Percentiles rank a stretch among this genome's conserved stretches.
Evolutionary conservation across 2,329 filamentous ascomycete species (phyloP).

Genomic region (Colletotrichum theobromicola): DNA sequence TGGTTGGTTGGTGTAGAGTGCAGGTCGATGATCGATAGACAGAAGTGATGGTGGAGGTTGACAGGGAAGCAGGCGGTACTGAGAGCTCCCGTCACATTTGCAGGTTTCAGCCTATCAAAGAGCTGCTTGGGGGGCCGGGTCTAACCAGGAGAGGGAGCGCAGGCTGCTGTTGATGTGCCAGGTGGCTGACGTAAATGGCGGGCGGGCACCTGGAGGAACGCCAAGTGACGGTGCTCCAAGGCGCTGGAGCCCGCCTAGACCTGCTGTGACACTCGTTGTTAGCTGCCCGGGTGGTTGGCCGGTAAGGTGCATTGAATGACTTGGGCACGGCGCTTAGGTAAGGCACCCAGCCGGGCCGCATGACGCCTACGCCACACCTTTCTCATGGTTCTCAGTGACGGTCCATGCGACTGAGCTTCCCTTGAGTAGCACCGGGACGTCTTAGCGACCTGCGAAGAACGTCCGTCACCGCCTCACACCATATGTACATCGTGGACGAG

Average conservation of each 20-base stretch:
- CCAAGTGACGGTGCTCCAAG: background rate
- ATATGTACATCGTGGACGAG: background rate
- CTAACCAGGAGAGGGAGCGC: constrained; percentile 12
- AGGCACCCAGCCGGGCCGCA: background rate
- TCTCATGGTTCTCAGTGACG: background rate
- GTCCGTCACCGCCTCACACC: background rate
- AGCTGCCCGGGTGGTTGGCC: background rate
- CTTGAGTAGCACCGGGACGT: background rate
- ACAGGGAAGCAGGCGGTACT: constrained; percentile 22
- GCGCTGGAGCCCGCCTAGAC: background rate
- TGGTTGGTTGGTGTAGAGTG: constrained; percentile 22
- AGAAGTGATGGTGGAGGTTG: constrained; percentile 20
- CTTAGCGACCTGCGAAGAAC: background rate
- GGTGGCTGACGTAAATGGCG: constrained; percentile 16
- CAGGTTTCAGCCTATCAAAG: constrained; percentile 23
- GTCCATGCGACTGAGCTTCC: background rate
- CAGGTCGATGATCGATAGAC: constrained; percentile 20
- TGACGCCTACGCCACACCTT: constrained; percentile 8
- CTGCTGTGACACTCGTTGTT: background rate
- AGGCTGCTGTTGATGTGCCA: background rate
- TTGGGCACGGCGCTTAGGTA: background rate
- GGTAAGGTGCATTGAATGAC: background rate
- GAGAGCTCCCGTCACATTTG: constrained; percentile 21
- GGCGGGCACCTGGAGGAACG: background rate
- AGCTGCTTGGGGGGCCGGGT: constrained; percentile 5